Base-by-base conservation (phyloP, 371 early-diverging fungal genomes). In the Apophysomyces trapeziformis region DNA sequence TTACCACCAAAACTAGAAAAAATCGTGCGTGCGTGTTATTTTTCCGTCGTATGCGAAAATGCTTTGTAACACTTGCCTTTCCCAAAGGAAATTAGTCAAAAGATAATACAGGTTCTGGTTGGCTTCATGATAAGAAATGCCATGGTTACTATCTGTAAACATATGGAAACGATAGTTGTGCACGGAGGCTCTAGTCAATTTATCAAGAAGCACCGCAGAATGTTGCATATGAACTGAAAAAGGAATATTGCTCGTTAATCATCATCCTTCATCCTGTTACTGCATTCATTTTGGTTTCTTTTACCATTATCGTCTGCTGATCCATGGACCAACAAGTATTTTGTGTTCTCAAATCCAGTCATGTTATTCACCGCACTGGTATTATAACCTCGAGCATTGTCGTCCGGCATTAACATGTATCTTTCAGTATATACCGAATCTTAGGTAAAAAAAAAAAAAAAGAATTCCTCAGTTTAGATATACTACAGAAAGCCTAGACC, bases 371-470 rank as follows among this genome's bases (percentile, higher is more conserved):
- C 91, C 1, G 95, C 90, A 59, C 93, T 92, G 14, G 78, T 44
- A 41, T 78, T 79, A 80, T 98, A 99, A 1, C 97, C 98, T 0
- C 76, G 73, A 5, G 81, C 74, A 71, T 98, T 98, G 59, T 77
- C 37, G 45, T 80, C 46, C 9, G 97, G 97, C 18, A 93, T 90
- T 67, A 89, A 89, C 98, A 99, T 96, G 76, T 95, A 98, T 56
- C 99, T 85, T 76, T 99, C 99, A 4, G 99, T 97, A 75, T 98
- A 99, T 14, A 97, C 84, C 11, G 96, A 90, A 76, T 99, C 96
- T 84, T 65, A 41, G 8, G 13, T 1, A 1, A 41, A 41, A 41
- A 41, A 41, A 41, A 7, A 2, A 41, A 7, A 5, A 41, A n/a
- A 67, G 0, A 57, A 16, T 8, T 57, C 4, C 35, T 41, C 35